phyloP scores from a whole-genome alignment of 441 rosid genomes.

The Metrosideros polymorpha region DNA sequence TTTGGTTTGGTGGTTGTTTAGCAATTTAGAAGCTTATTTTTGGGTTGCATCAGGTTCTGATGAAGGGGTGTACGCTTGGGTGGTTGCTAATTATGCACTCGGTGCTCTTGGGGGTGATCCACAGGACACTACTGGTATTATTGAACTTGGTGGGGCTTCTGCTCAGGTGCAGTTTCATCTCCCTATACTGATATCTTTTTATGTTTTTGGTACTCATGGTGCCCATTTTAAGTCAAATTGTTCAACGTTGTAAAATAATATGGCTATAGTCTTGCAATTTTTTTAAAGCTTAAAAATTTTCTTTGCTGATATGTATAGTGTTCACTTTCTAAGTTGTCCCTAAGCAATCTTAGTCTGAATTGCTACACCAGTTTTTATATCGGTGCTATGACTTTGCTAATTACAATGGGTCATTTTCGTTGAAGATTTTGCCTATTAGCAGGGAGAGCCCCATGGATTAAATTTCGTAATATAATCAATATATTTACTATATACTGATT shows the following conservation, averaged over 20 bases:
- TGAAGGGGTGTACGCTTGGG: constrained; percentile 93
- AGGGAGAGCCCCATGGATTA: not conserved
- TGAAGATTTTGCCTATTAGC: not conserved
- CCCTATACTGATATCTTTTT: not conserved
- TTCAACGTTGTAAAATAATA: not conserved
- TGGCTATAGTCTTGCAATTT: not conserved
- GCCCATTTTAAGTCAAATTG: not conserved
- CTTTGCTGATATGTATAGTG: not conserved
- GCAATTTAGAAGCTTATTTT: not conserved
- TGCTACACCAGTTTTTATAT: not conserved
- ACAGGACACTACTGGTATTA: constrained; percentile 58
- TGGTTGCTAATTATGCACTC: constrained; percentile 67
- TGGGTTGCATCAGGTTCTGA: constrained; percentile 51
- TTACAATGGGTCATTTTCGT: not conserved
- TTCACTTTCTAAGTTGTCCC: not conserved
- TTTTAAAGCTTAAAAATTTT: not conserved
- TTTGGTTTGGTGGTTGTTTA: not conserved
- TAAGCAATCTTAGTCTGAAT: not conserved
- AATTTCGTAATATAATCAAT: not conserved
- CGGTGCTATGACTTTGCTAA: not conserved
- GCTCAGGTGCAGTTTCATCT: constrained; percentile 49
- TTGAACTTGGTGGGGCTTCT: constrained; percentile 95
- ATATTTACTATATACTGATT: not conserved
- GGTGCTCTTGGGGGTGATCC: constrained; percentile 78
- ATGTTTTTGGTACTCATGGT: not conserved